Evolutionary conservation across 2,329 filamentous ascomycete genomes (phyloP).

Genomic region (Cladophialophora exuberans): DNA sequence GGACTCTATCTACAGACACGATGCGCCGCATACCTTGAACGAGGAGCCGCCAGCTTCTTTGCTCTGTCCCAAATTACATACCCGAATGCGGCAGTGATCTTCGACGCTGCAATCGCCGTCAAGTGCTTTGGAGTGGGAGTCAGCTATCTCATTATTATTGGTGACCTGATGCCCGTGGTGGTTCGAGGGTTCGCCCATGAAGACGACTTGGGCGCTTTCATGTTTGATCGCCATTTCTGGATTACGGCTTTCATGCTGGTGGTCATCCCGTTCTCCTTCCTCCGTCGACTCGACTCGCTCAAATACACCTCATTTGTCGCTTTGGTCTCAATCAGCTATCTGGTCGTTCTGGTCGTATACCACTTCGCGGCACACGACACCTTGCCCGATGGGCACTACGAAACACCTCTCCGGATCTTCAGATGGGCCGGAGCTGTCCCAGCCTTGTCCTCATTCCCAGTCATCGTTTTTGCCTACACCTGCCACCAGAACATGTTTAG

Average conservation of each 20-base stretch:
- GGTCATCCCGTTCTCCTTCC: conserved; percentile 91
- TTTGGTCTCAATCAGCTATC: conserved; percentile 88
- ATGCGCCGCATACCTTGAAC: conserved; percentile 90
- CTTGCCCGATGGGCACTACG: conserved; percentile 58
- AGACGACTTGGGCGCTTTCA: conserved; percentile 67
- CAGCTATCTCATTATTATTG: conserved; percentile 98
- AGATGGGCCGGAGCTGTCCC: conserved; percentile 78
- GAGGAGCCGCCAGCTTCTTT: conserved; percentile 88
- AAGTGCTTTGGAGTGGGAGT: conserved; percentile 98
- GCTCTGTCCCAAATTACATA: conserved; percentile 97
- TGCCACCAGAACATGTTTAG: conserved; percentile 99
- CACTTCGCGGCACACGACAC: conserved; percentile 83
- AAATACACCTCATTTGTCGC: conserved; percentile 96
- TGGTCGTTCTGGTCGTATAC: conserved; percentile 89
- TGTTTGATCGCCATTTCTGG: conserved; percentile 94
- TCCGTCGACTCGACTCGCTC: conserved; percentile 87
- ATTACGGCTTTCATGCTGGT: conserved; percentile 90
- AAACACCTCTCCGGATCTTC: conserved; percentile 75
- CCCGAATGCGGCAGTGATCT: conserved; percentile 91
- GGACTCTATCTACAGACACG: conserved; percentile 92
- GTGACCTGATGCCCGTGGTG: conserved; percentile 96
- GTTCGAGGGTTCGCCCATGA: conserved; percentile 75
- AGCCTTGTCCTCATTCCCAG: conserved; percentile 82
- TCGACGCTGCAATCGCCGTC: conserved; percentile 92
- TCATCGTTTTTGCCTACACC: conserved; percentile 98